Base-by-base conservation (phyloP, 331 rosid species). In the Dryas integrifolia region DNA sequence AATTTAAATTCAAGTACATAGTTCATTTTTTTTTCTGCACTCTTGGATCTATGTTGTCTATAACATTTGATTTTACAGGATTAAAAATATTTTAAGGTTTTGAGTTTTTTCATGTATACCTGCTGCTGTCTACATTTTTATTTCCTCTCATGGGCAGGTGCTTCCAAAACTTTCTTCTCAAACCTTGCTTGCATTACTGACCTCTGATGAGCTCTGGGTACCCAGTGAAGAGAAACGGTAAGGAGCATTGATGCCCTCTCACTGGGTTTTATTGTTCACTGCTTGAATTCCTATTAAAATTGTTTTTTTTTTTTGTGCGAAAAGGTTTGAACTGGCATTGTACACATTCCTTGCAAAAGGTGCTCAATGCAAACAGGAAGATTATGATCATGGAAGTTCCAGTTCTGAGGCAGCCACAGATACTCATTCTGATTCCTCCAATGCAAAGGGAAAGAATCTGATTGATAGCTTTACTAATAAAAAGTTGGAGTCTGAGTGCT, bases 111-210 rank as follows among this genome's bases (percentile, higher is more conserved):
- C 5, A 45, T 63, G 59, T 51, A n/a, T 45, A 43, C 40, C 39
- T 30, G 35, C 35, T 61, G 13, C 39, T 65, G 12, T 41, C 45
- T 68, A n/a, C 26, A 45, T 45, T 67, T 39, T 55, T 50, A 11
- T 10, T 12, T 21, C 40, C 52, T 72, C 8, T 65, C 68, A 35
- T 75, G 67, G 18, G 43, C 83, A 95, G 97, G 97, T 91, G 83
- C 93, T 89, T 80, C 89, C 97, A 40, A 95, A 90, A 81, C 96
- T 95, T 86, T 95, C 97, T 9, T 79, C 96, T 70, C 97, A 88
- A 77, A 95, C 97, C 39, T 82, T 91, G 79, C 89, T 91, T 87
- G 87, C 90, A 56, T 81, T 95, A 77, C 83, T 95, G 79, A 91
- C 97, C 79, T 86, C 92, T 44, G 85, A 91, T 73, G 90, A 95